Evolutionary conservation across 768 basidiomycete species (phyloP).

Genomic region (Chiua virens): DNA sequence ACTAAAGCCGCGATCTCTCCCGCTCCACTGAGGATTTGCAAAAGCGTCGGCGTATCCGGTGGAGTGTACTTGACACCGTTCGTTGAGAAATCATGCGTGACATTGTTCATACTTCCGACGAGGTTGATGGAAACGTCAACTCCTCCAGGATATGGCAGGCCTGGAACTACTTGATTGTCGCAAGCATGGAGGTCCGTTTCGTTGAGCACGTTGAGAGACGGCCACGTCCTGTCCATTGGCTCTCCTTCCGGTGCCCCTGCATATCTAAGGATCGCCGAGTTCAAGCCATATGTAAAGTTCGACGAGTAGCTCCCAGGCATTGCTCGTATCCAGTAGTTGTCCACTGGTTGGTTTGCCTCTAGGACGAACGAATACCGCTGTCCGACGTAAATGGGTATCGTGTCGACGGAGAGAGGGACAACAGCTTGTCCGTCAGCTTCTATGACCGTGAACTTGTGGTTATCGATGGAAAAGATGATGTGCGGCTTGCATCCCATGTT

Average conservation of each 20-base stretch:
- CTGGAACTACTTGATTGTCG: constrained; percentile 28
- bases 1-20: constrained; percentile 35
- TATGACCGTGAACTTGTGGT: constrained; percentile 46
- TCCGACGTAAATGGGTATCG: constrained; percentile 45
- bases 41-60: constrained; percentile 43
- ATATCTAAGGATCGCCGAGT: constrained; percentile 49
- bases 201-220: constrained; percentile 22
- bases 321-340: constrained; percentile 46
- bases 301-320: constrained; percentile 25
- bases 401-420: constrained; percentile 38
- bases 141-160: constrained; percentile 36
- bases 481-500: constrained; percentile 46
- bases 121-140: constrained; percentile 44
- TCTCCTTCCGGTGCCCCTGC: constrained; percentile 37
- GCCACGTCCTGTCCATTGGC: constrained; percentile 26
- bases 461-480: constrained; percentile 45
- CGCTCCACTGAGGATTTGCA: constrained; percentile 46
- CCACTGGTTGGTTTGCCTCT: constrained; percentile 34
- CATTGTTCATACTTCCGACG: constrained; percentile 30
- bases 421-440: constrained; percentile 46
- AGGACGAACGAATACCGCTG: constrained; percentile 55
- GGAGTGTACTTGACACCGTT: constrained; percentile 38
- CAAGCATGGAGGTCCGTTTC: constrained; percentile 41
- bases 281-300: constrained; percentile 34
- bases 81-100: constrained; percentile 25